Conservation (phyloP, 225 moss, liverwort and hornwort species). For the Bryum argenteum region DNA sequence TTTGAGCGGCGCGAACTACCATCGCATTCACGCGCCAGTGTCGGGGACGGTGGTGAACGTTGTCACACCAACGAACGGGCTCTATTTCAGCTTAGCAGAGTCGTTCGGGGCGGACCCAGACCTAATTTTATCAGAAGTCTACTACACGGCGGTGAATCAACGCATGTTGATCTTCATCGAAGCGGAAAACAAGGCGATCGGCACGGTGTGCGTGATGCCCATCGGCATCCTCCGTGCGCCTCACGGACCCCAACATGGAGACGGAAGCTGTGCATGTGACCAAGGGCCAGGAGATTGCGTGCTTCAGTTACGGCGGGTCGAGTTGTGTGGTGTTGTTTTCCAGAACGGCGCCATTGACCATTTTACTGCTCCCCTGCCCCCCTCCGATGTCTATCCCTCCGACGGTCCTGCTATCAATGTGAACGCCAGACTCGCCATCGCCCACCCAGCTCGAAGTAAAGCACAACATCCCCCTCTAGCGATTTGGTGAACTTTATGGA, state of each 20-base stretch:
- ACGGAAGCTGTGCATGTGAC: background rate
- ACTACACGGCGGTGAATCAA: background rate
- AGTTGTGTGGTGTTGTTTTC: background rate
- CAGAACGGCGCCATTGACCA: background rate
- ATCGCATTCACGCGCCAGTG: background rate
- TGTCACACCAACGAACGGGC: background rate
- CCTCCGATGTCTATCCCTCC: background rate
- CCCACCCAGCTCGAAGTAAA: background rate
- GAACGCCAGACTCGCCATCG: background rate
- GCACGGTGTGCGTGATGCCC: background rate
- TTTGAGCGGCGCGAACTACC: background rate
- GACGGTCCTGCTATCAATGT: background rate
- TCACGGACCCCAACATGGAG: background rate
- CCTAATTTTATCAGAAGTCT: background rate
- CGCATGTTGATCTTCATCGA: background rate
- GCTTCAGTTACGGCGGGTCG: background rate
- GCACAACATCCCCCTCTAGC: too few relatives aligned
- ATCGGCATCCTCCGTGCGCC: background rate
- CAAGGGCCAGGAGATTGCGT: background rate
- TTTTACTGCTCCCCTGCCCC: background rate
- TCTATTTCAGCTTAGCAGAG: background rate
- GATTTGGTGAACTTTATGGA: too few relatives aligned
- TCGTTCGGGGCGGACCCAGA: background rate
- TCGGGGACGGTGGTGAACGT: background rate
- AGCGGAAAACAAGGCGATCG: background rate